These are phyloP conservation scores for Juncus inflexus DNA, from an alignment of 176 grass and related monocot genomes.

Conservation along the genomic window DNA sequence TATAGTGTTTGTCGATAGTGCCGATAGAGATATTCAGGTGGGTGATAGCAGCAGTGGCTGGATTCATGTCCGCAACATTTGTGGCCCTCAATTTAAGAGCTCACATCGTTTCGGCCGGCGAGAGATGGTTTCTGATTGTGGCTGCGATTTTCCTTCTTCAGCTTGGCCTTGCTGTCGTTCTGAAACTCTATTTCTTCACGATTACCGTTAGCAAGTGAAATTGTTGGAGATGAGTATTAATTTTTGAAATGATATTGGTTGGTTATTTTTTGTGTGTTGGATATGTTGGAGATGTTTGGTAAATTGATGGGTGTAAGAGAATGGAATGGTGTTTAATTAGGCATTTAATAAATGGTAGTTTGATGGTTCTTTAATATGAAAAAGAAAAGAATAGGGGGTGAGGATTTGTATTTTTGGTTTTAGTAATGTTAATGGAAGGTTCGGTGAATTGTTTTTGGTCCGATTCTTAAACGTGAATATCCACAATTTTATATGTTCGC, in stretches of 20 bases:
- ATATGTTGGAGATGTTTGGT: background rate
- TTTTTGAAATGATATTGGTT: no score
- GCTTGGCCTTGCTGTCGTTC: slow-evolving; percentile 71
- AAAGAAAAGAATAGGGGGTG: no score
- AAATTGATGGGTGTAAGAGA: background rate
- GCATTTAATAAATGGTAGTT: background rate
- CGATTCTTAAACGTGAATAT: no score
- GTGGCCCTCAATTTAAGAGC: slow-evolving; percentile 87
- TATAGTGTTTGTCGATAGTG: slow-evolving; percentile 90
- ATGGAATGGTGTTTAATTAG: no score
- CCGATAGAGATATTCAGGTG: slow-evolving; percentile 99
- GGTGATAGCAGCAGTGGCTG: slow-evolving; percentile 79
- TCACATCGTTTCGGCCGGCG: slow-evolving; percentile 85
- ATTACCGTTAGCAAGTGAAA: slow-evolving; percentile 52
- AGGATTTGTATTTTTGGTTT: no score
- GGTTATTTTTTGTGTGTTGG: no score
- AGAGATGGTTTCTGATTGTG: slow-evolving; percentile 88
- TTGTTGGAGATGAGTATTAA: no score
- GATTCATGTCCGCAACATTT: slow-evolving; percentile 97
- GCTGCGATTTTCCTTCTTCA: slow-evolving; percentile 96
- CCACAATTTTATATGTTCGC: no score
- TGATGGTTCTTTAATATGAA: no score
- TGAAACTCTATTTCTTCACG: slow-evolving; percentile 99
- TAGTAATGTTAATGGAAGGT: no score
- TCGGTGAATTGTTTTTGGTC: no score